Evolutionary conservation across 2,329 filamentous ascomycete genomes (phyloP).

Genomic region (Xylaria sp.): DNA sequence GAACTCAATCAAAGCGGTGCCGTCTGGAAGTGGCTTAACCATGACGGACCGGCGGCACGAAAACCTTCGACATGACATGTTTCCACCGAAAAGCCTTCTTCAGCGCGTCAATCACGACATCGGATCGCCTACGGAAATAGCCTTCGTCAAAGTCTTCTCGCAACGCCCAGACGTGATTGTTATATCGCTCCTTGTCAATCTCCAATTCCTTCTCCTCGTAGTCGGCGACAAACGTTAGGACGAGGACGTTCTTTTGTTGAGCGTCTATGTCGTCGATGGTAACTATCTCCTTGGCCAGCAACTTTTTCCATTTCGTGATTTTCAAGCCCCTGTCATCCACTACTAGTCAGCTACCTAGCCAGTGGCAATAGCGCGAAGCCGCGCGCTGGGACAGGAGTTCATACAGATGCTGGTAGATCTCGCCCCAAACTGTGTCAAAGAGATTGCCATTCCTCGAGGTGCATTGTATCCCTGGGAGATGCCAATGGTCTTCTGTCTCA

Average conservation of each 20-base stretch:
- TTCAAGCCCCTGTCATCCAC: constrained; percentile 5
- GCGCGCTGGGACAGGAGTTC: not conserved
- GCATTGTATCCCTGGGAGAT: constrained; percentile 17
- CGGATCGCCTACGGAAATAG: not conserved
- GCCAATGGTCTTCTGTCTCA: not conserved
- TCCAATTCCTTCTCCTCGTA: not conserved
- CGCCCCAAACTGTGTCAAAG: not conserved
- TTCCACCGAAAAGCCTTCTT: not conserved
- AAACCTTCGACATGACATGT: not conserved
- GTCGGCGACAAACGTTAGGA: constrained; percentile 15
- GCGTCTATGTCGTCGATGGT: not conserved
- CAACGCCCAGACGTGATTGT: not conserved
- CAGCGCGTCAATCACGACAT: not conserved
- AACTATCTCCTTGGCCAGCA: not conserved
- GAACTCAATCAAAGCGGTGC: not conserved
- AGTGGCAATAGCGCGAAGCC: not conserved
- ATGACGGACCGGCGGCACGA: not conserved
- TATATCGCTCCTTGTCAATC: not conserved
- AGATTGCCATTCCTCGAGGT: not conserved
- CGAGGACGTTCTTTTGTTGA: not conserved
- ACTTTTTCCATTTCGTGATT: constrained; percentile 14
- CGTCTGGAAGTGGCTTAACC: not conserved
- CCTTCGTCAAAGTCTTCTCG: not conserved
- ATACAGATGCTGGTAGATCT: not conserved
- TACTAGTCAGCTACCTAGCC: not conserved